Conservation (phyloP, 2,329 filamentous ascomycete genomes). For the Pestalotiopsis sp. region DNA sequence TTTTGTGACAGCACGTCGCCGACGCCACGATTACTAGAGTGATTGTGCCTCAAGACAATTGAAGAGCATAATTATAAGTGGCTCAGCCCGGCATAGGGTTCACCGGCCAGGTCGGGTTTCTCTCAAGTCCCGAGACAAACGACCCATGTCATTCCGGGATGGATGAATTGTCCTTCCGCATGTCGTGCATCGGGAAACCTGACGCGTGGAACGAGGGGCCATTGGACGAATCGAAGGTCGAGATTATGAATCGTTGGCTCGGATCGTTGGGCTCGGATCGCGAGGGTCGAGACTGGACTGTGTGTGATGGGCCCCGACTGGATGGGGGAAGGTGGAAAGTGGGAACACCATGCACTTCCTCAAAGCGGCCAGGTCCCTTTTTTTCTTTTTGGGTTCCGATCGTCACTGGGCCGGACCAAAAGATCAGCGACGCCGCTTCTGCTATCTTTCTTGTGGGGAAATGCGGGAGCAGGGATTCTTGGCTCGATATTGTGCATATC, state of each 20-base stretch:
- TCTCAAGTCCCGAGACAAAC: not conserved
- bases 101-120: not conserved
- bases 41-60: not conserved
- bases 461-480: not conserved
- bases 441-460: not conserved
- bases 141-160: not conserved
- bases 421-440: not conserved
- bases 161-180: not conserved
- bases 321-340: not conserved
- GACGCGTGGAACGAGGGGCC: not conserved
- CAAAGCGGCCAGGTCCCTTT: not conserved
- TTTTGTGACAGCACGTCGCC: constrained; percentile 45
- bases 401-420: not conserved
- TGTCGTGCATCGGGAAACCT: not conserved
- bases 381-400: not conserved
- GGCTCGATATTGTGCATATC: not conserved
- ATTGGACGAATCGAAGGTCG: not conserved
- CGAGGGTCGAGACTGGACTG: too few species aligned
- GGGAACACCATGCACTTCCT: not conserved
- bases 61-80: not conserved
- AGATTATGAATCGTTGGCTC: not conserved
- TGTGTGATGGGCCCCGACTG: not conserved
- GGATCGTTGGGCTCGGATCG: not conserved
- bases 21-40: constrained; percentile 30
- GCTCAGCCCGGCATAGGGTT: not conserved